phyloP scores from a whole-genome alignment of 768 basidiomycete species.

The Fomitopsis serialis region DNA sequence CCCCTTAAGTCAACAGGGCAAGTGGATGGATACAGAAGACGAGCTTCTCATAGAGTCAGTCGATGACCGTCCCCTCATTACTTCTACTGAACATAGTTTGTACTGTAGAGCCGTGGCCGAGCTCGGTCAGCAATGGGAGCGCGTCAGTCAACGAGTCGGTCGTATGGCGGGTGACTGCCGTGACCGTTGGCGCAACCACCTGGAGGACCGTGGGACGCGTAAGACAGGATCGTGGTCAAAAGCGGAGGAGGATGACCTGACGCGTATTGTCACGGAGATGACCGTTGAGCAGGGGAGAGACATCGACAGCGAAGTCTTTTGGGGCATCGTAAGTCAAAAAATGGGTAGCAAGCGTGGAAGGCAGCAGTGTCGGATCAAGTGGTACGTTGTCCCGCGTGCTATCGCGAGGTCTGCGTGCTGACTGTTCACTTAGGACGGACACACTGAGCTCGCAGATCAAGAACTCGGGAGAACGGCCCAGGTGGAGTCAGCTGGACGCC shows the following conservation, averaged over 20 bases:
- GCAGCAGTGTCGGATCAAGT: slow-evolving; percentile 87
- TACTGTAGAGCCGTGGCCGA: slow-evolving; percentile 56
- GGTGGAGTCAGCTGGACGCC: slow-evolving; percentile 75
- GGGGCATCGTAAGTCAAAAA: slow-evolving; percentile 68
- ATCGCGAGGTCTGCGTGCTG: not conserved
- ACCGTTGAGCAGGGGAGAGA: slow-evolving; percentile 65
- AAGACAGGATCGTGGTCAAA: slow-evolving; percentile 65
- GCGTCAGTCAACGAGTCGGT: slow-evolving; percentile 63
- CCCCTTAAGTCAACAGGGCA: slow-evolving; percentile 63
- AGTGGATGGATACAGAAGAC: slow-evolving; percentile 68
- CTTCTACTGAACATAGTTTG: too few species aligned
- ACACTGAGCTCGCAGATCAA: slow-evolving; percentile 67
- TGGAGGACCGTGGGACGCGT: slow-evolving; percentile 60
- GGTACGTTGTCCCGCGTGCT: slow-evolving; percentile 35
- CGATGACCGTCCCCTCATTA: not conserved
- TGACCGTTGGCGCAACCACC: slow-evolving; percentile 82
- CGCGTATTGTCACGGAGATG: slow-evolving; percentile 69
- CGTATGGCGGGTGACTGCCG: slow-evolving; percentile 78
- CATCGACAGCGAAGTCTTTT: slow-evolving; percentile 76
- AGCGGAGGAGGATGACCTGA: slow-evolving; percentile 74
- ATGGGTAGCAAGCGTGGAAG: slow-evolving; percentile 76
- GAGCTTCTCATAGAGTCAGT: slow-evolving; percentile 54
- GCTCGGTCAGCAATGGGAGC: slow-evolving; percentile 78
- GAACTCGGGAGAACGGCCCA: slow-evolving; percentile 60
- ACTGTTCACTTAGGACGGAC: slow-evolving; percentile 54